These are phyloP conservation scores for Glycine latifolia DNA, from an alignment of 306 rosid genomes.

Conservation along the genomic window DNA sequence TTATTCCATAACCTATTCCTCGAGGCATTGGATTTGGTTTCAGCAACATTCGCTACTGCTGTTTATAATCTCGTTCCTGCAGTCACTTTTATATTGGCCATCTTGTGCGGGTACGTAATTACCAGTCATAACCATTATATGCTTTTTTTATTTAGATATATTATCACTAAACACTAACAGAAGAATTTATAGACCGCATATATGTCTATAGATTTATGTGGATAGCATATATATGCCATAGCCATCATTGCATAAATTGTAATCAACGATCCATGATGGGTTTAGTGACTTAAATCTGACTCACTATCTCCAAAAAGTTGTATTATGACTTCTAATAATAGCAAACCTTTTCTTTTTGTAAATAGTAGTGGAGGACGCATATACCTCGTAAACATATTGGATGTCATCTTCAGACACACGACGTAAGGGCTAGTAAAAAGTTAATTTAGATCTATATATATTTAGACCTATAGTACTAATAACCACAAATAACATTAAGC, in stretches of 20 bases:
- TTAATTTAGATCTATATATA: background rate
- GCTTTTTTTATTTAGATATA: background rate
- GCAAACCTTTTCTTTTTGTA: background rate
- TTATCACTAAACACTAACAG: background rate
- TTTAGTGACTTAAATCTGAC: slow-evolving; percentile 1
- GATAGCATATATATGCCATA: background rate
- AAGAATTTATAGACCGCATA: background rate
- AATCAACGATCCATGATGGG: background rate
- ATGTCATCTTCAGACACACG: background rate
- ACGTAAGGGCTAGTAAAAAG: background rate
- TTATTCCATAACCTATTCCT: slow-evolving; percentile 60
- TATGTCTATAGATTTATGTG: background rate
- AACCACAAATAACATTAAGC: background rate
- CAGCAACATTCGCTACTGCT: slow-evolving; percentile 67
- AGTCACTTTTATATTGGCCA: slow-evolving; percentile 63
- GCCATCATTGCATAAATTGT: background rate
- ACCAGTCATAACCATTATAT: background rate
- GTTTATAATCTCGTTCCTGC: slow-evolving; percentile 63
- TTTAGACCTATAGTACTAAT: background rate
- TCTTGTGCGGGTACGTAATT: slow-evolving; percentile 52
- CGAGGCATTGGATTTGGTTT: slow-evolving; percentile 57
- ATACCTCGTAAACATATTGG: background rate
- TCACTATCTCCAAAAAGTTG: background rate
- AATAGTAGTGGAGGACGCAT: background rate
- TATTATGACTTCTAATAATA: background rate